A percentile compares a stretch with the other conserved stretches of the same genome.
These are phyloP conservation scores for Plantago coronopus DNA, from an alignment of 305 asterid genomes.

Conservation along the genomic window DNA sequence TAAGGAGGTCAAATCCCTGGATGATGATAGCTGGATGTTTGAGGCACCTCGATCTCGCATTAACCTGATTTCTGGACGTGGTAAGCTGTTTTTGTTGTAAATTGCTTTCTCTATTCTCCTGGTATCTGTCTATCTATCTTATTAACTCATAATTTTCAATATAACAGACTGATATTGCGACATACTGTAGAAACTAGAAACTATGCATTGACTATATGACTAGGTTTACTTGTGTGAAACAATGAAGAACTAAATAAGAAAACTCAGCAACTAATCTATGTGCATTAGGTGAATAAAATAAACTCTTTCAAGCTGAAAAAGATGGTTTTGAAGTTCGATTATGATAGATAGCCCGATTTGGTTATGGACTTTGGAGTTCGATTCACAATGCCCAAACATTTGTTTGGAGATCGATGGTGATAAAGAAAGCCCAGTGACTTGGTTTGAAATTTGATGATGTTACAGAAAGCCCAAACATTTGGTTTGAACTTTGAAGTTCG, in stretches of 20 bases:
- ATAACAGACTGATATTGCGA: not conserved
- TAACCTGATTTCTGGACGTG: constrained; percentile 65
- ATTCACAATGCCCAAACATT: too few relatives aligned
- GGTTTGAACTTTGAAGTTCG: not conserved
- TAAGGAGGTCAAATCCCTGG: constrained; percentile 79
- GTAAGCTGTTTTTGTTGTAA: constrained; percentile 26
- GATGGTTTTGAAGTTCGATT: too few relatives aligned
- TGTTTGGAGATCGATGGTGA: too few relatives aligned
- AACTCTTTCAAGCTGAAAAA: too few relatives aligned
- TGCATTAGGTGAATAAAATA: not conserved
- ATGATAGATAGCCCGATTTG: not conserved
- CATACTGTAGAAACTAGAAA: not conserved
- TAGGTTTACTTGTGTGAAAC: not conserved
- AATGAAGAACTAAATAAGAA: not conserved
- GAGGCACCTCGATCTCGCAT: constrained; percentile 93
- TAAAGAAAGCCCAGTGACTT: not conserved
- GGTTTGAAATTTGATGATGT: not conserved
- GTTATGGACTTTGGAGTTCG: too few relatives aligned
- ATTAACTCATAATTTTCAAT: not conserved
- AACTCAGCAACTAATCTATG: not conserved
- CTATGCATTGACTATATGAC: not conserved
- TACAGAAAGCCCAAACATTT: too few relatives aligned
- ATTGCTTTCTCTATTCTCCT: not conserved
- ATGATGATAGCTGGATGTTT: constrained; percentile 96
- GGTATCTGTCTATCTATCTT: constrained; percentile 2